Conservation (phyloP, 2,329 filamentous ascomycete species). For the Fusarium brachygibbosum region DNA sequence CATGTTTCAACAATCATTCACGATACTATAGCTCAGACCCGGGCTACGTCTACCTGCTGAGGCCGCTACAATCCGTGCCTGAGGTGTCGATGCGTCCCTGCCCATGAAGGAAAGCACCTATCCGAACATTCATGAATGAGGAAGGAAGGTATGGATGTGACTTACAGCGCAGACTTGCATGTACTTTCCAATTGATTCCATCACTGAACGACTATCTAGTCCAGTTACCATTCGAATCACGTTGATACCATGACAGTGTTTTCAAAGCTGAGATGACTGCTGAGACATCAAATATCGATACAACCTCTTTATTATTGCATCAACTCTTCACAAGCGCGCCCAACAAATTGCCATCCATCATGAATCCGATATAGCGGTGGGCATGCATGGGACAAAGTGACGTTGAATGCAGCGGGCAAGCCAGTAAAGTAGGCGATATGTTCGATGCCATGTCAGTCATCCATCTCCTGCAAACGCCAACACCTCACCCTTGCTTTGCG, state of each 20-base stretch:
- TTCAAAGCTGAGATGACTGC: background rate
- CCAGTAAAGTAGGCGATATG: conserved; percentile 5
- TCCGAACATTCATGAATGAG: background rate
- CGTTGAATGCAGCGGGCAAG: background rate
- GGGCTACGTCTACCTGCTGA: background rate
- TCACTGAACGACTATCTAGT: background rate
- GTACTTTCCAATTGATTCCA: background rate
- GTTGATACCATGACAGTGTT: background rate
- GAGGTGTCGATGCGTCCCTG: conserved; percentile 24
- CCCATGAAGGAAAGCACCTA: background rate
- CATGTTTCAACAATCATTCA: background rate
- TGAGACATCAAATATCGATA: background rate
- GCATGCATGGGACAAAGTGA: conserved; percentile 6
- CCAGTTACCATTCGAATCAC: background rate
- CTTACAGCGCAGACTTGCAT: conserved; percentile 16
- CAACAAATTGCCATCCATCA: conserved; percentile 16
- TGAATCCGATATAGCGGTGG: conserved; percentile 18
- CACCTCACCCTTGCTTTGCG: conserved; percentile 7
- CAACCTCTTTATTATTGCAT: conserved; percentile 1
- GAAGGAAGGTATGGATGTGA: conserved; percentile 7
- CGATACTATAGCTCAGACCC: background rate
- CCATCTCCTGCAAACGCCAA: conserved; percentile 27
- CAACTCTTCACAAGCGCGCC: conserved; percentile 34
- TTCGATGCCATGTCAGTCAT: conserved; percentile 27
- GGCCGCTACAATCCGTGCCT: conserved; percentile 27